Percentiles rank a stretch among this genome's conserved stretches.
Conservation (phyloP, 176 grass and related monocot species). For the Coix lacrymajobi region DNA sequence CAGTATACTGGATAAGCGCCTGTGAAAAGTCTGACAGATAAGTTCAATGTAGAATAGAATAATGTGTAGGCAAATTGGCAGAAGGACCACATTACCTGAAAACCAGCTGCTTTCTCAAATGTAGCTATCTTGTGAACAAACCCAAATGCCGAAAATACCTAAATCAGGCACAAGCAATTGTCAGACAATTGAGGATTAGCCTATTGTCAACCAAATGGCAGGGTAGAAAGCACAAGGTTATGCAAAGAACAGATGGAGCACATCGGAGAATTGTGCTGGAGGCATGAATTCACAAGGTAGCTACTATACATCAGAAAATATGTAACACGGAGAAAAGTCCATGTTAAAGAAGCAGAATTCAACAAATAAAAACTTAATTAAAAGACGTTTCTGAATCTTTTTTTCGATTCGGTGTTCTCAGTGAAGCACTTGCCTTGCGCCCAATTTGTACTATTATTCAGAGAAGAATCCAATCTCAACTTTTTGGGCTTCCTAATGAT, state of each 20-base stretch:
- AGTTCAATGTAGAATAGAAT: neutral
- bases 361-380: neutral
- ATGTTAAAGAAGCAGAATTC: neutral
- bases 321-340: neutral
- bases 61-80: neutral
- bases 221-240: neutral
- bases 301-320: neutral
- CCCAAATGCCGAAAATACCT: conserved; percentile 98
- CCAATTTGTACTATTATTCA: neutral
- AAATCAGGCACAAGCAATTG: neutral
- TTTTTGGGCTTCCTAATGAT: neutral
- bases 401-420: neutral
- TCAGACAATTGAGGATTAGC: neutral
- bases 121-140: conserved; percentile 99
- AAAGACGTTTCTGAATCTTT: neutral
- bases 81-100: conserved; percentile 58
- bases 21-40: conserved; percentile 33
- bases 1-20: conserved; percentile 95
- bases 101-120: conserved; percentile 99
- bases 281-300: neutral
- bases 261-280: neutral
- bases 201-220: neutral
- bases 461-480: neutral
- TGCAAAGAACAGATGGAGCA: neutral
- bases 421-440: neutral